Evolutionary conservation across 805 yeast genomes (phyloP), one percentile per base, ranked within the genome.

Genomic region (Teunomyces tritomae): DNA sequence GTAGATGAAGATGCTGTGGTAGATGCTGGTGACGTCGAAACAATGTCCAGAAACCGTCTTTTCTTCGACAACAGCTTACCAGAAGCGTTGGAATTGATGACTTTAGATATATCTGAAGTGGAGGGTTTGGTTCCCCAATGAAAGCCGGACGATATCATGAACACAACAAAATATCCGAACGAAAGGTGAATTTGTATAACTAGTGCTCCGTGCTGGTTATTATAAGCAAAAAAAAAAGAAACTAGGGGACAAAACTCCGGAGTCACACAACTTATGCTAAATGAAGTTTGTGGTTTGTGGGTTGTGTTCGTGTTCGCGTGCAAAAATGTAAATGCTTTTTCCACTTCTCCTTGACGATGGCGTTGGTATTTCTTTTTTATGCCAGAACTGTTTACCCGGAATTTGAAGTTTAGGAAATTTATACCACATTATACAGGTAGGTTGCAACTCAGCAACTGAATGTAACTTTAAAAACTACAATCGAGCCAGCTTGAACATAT

Each of bases 141-240:
- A 45, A 67, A 67, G 24, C 70, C 68, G 9, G 66, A 56, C 33
- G 67, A 53, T 48, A 62, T 57, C 57, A 58, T 57, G 16, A 13
- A 4, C 24, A 1, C 34, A 30, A 30, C 7, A 8, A 8, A 30
- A 30, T 9, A 28, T 9, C 9, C 9, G 11, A 11, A 28, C 5
- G n/a, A n/a, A 28, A 28, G 5, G 30, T 28, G 9, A 11, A 9
- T 28, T 28, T 28, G n/a, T 28, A 9, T 20, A 20, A 20, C 24
- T 20, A 6, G 24, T 6, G 24, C 24, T 20, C 24, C 24, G 1
- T 20, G 24, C 24, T 20, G 24, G 24, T 20, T 20, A 6, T 6
- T 20, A 20, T 20, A 20, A 20, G 24, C 24, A 20, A 20, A 20
- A 20, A 20, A 17, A 20, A 20, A 20, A 20, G 24, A 20, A 20